These are phyloP conservation scores for Pythium inflatum DNA, from an alignment of 352 stramenopile species.

Conservation along the genomic window DNA sequence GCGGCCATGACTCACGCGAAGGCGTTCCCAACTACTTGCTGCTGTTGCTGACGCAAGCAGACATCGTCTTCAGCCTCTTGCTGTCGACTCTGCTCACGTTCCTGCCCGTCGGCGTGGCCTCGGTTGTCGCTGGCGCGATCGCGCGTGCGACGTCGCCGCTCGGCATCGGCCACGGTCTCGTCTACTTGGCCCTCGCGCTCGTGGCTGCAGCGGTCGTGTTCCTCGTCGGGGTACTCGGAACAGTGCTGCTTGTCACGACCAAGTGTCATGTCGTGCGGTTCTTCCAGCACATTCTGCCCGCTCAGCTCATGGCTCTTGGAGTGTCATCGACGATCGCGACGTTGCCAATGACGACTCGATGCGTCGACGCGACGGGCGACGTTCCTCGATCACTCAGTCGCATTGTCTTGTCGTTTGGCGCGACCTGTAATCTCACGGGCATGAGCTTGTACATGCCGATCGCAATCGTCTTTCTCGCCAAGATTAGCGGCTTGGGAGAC, in stretches of 20 bases:
- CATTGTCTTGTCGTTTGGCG: conserved; percentile 65
- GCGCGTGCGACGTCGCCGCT: conserved; percentile 47
- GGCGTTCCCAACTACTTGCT: conserved; percentile 61
- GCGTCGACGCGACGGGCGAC: conserved; percentile 61
- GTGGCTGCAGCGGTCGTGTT: conserved; percentile 45
- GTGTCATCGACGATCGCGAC: conserved; percentile 77
- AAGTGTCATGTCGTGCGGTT: conserved; percentile 56
- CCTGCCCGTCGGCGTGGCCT: conserved; percentile 70
- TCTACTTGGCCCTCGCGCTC: conserved; percentile 50
- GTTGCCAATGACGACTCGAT: conserved; percentile 76
- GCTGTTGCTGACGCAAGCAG: conserved; percentile 58
- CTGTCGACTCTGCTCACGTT: conserved; percentile 67
- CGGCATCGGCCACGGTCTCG: conserved; percentile 46
- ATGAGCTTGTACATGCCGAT: conserved; percentile 71
- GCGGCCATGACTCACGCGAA: conserved; percentile 51
- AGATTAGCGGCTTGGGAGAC: conserved; percentile 46
- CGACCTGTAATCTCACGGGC: conserved; percentile 70
- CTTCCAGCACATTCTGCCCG: conserved; percentile 60
- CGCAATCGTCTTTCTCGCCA: conserved; percentile 68
- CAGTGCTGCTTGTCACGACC: conserved; percentile 56
- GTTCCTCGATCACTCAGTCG: conserved; percentile 56
- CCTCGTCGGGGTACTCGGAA: conserved; percentile 51
- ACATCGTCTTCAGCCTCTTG: conserved; percentile 63
- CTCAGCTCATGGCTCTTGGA: conserved; percentile 69
- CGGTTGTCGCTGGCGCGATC: conserved; percentile 63